Conservation (phyloP, 1,284 basidiomycete genomes). For the Leccinum cinnamomeum region DNA sequence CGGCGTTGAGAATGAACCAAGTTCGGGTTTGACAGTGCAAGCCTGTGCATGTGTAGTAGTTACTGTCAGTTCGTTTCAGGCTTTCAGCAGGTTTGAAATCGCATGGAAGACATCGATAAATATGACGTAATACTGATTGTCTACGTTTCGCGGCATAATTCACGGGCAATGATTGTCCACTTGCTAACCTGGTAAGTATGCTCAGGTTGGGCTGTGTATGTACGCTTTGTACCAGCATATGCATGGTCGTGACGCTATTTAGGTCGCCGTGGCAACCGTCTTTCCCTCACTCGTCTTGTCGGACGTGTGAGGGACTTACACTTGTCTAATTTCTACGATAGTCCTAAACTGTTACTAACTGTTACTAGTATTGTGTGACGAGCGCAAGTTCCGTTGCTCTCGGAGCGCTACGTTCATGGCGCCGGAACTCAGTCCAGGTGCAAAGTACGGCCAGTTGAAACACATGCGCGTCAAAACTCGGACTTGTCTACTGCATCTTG, state of each 20-base stretch:
- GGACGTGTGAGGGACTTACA: no score
- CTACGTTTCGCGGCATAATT: no score
- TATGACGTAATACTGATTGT: background rate
- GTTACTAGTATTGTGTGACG: no score
- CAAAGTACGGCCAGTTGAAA: background rate
- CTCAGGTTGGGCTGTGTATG: no score
- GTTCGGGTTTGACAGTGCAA: background rate
- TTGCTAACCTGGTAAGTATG: no score
- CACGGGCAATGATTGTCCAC: no score
- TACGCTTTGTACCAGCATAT: no score
- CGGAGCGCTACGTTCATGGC: background rate
- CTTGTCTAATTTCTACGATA: no score
- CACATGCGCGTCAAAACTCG: background rate
- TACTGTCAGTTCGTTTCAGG: background rate
- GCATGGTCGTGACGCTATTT: no score
- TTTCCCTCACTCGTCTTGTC: no score
- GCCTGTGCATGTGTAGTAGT: background rate
- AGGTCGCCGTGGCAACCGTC: no score
- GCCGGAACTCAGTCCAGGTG: background rate
- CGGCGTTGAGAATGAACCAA: background rate
- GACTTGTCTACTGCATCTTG: background rate
- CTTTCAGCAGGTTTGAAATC: background rate
- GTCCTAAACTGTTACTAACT: no score
- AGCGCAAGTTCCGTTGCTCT: background rate
- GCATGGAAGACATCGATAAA: background rate